Conservation (phyloP, 345 rosid species). For the Chamaenerion angustifolium region DNA sequence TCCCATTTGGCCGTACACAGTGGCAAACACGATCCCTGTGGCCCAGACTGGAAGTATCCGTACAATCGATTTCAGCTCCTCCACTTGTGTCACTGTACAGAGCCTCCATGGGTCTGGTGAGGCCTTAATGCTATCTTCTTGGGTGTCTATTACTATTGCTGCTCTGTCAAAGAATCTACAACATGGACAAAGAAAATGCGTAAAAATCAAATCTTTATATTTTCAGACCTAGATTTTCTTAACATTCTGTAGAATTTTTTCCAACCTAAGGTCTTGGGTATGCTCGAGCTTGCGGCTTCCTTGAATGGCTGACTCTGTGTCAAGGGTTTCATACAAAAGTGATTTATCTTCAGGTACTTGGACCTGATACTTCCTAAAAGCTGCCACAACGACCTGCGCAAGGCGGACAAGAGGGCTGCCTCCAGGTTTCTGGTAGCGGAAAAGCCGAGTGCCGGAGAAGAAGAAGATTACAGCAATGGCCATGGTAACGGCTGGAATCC, state of each 20-base stretch:
- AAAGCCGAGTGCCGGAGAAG: constrained; percentile 22
- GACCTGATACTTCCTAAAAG: constrained; percentile 17
- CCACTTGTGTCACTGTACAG: constrained; percentile 34
- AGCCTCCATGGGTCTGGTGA: constrained; percentile 20
- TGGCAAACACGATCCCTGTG: constrained; percentile 21
- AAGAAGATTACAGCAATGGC: constrained; percentile 23
- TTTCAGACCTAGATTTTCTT: no score
- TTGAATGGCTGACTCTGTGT: constrained; percentile 18
- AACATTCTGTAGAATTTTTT: no score
- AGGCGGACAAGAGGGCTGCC: constrained; percentile 30
- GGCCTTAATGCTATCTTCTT: constrained; percentile 10
- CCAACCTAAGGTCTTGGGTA: constrained; percentile 18
- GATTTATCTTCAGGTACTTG: constrained; percentile 23
- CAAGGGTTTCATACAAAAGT: constrained; percentile 22
- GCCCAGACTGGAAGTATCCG: constrained; percentile 31
- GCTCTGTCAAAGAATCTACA: constrained; percentile 34
- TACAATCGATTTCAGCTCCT: constrained; percentile 26
- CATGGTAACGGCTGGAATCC: constrained; percentile 28
- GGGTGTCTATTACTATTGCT: constrained; percentile 13
- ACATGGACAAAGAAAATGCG: neutral
- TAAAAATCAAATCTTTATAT: no score
- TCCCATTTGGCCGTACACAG: constrained; percentile 24
- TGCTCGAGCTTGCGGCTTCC: constrained; percentile 37
- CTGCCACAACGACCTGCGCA: constrained; percentile 20
- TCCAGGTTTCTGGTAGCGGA: constrained; percentile 24